Evolutionary conservation across 495 filamentous ascomycete genomes (phyloP).

Genomic region (Achaetomiella virescens): DNA sequence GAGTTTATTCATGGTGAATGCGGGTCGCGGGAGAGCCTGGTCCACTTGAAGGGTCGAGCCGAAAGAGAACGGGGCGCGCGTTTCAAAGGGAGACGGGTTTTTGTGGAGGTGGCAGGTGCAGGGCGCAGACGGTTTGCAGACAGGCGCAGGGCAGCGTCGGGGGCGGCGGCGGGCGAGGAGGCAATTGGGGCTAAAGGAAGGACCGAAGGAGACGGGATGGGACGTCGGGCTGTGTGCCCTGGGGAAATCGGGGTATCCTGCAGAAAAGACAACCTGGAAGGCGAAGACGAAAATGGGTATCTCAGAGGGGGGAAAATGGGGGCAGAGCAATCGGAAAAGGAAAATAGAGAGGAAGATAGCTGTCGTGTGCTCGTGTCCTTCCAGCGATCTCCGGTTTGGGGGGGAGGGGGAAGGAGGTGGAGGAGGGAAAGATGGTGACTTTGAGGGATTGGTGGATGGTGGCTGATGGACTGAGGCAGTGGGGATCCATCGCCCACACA

Average conservation of each 20-base stretch:
- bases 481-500: neutral
- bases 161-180: conserved; percentile 8
- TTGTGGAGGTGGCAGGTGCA: neutral
- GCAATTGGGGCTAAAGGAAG: conserved; percentile 29
- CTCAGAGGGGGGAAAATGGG: conserved; percentile 16
- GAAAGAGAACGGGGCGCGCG: too few species aligned
- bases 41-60: too few species aligned
- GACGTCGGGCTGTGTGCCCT: conserved; percentile 6
- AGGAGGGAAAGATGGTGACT: conserved; percentile 34
- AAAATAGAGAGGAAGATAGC: conserved; percentile 29
- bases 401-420: conserved; percentile 34
- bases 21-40: neutral
- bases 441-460: conserved; percentile 25
- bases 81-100: too few species aligned
- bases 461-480: conserved; percentile 21
- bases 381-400: conserved; percentile 25
- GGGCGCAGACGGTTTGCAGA: neutral
- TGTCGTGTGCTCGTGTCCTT: conserved; percentile 36
- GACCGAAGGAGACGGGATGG: conserved; percentile 15
- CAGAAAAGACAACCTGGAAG: conserved; percentile 22
- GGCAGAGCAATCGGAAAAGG: conserved; percentile 11
- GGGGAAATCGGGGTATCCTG: conserved; percentile 23
- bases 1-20: conserved; percentile 80
- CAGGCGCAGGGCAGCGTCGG: conserved; percentile 10
- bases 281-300: conserved; percentile 29